A percentile compares a stretch with the other conserved stretches of the same genome.
phyloP scores from a whole-genome alignment of 495 filamentous ascomycete species.

The Penicillium robsamsonii region DNA sequence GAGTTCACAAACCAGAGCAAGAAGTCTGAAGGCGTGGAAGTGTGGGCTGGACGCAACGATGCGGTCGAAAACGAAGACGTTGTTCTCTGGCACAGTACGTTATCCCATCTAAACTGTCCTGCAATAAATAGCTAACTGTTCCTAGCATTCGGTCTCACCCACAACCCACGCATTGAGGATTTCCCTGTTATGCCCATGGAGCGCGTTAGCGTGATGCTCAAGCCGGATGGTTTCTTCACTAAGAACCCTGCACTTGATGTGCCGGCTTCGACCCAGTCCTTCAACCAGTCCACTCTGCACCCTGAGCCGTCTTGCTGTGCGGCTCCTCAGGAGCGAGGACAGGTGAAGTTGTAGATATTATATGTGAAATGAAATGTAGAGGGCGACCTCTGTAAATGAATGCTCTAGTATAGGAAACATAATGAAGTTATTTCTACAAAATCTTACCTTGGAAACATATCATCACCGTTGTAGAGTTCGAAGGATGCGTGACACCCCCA shows the following conservation, averaged over 20 bases:
- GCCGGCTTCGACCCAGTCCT: slow-evolving; percentile 37
- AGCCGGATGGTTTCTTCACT: slow-evolving; percentile 73
- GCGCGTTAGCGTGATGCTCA: slow-evolving; percentile 55
- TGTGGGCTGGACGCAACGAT: slow-evolving; percentile 45
- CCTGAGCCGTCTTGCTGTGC: slow-evolving; percentile 38
- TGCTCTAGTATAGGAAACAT: not conserved
- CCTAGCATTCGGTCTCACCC: slow-evolving; percentile 59
- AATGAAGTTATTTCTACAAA: not conserved
- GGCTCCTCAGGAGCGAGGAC: slow-evolving; percentile 25
- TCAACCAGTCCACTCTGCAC: slow-evolving; percentile 40
- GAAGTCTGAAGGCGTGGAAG: slow-evolving; percentile 48
- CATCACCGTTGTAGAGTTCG: too few relatives aligned
- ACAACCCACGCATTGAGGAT: slow-evolving; percentile 59
- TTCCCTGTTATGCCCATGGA: slow-evolving; percentile 65
- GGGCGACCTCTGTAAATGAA: not conserved
- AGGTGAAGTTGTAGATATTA: slow-evolving; percentile 31
- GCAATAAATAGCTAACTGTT: slow-evolving; percentile 5
- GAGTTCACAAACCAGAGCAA: slow-evolving; percentile 85
- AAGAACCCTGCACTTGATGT: slow-evolving; percentile 75
- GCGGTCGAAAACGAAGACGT: slow-evolving; percentile 49
- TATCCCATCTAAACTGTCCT: not conserved
- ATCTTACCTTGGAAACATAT: too few relatives aligned
- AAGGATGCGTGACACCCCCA: too few relatives aligned
- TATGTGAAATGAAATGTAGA: not conserved
- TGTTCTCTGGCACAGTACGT: slow-evolving; percentile 46